Evolutionary conservation across 805 yeast genomes (phyloP).

Genomic region (Schizosaccharomyces pombe): DNA sequence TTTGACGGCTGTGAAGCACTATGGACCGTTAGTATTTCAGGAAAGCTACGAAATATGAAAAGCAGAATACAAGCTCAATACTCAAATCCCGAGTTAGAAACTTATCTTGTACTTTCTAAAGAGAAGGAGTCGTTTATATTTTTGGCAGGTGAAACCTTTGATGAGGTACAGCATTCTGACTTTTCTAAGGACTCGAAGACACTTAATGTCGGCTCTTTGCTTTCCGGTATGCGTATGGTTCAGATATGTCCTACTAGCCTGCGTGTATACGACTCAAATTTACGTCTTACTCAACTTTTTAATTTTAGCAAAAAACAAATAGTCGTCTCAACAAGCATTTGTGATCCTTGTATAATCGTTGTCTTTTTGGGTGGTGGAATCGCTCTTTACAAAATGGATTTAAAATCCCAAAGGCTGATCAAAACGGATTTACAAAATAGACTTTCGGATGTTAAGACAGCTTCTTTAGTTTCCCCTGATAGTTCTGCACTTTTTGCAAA

Average conservation of each 20-base stretch:
- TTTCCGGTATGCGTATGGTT: slow-evolving; percentile 32
- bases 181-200: slow-evolving; percentile 43
- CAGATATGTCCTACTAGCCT: slow-evolving; percentile 53
- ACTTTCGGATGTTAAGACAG: neutral
- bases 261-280: slow-evolving; percentile 35
- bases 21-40: slow-evolving; percentile 34
- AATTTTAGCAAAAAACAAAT: slow-evolving; percentile 6
- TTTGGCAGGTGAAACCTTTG: slow-evolving; percentile 21
- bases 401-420: neutral
- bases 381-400: slow-evolving; percentile 5
- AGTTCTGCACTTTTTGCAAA: neutral
- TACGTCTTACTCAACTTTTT: slow-evolving; percentile 23
- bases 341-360: slow-evolving; percentile 38
- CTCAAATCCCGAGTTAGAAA: slow-evolving; percentile 8
- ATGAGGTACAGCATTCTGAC: slow-evolving; percentile 30
- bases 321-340: slow-evolving; percentile 38
- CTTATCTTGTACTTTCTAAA: slow-evolving; percentile 13
- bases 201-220: slow-evolving; percentile 39
- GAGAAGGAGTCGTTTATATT: slow-evolving; percentile 19
- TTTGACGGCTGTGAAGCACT: slow-evolving; percentile 49
- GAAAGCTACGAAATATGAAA: slow-evolving; percentile 3
- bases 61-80: slow-evolving; percentile 7
- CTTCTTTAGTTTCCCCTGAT: slow-evolving; percentile 1
- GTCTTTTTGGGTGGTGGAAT: slow-evolving; percentile 20
- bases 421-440: slow-evolving; percentile 1